A percentile compares a stretch with the other conserved stretches of the same genome.
Conservation (phyloP, 164 flowering plant genomes). For the Aristolochia californica region DNA sequence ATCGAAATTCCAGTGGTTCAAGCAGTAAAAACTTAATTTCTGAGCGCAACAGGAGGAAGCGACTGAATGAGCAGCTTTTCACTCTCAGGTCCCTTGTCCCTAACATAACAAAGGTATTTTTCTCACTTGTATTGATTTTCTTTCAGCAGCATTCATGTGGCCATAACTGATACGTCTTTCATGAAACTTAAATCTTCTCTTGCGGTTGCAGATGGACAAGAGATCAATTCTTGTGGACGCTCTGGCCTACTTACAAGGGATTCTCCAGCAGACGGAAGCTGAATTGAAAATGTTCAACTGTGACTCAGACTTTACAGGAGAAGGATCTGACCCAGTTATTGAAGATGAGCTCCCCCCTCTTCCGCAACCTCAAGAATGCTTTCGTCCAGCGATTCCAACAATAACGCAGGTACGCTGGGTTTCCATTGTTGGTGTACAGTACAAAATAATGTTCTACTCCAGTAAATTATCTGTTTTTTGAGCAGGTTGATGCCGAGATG, state of each 20-base stretch:
- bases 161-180: too few species aligned
- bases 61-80: slow-evolving; percentile 18
- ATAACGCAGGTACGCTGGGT: slow-evolving; percentile 2
- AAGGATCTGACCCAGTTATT: not conserved
- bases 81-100: slow-evolving; percentile 22
- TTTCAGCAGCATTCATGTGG: too few species aligned
- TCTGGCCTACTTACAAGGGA: slow-evolving; percentile 9
- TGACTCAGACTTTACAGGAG: not conserved
- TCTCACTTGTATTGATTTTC: not conserved
- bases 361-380: not conserved
- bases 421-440: too few species aligned
- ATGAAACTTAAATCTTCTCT: too few species aligned
- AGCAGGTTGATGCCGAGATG: slow-evolving; percentile 11
- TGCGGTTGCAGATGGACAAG: slow-evolving; percentile 13
- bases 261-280: slow-evolving; percentile 10
- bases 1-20: slow-evolving; percentile 2
- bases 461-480: not conserved
- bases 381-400: not conserved
- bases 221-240: slow-evolving; percentile 18
- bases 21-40: slow-evolving; percentile 16
- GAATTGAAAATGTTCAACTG: not conserved
- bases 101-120: slow-evolving; percentile 20
- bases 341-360: not conserved
- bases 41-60: slow-evolving; percentile 22
- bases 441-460: too few species aligned